These are phyloP conservation scores for Rhizodiscina lignyota DNA, from an alignment of 495 filamentous ascomycete species.

Conservation along the genomic window DNA sequence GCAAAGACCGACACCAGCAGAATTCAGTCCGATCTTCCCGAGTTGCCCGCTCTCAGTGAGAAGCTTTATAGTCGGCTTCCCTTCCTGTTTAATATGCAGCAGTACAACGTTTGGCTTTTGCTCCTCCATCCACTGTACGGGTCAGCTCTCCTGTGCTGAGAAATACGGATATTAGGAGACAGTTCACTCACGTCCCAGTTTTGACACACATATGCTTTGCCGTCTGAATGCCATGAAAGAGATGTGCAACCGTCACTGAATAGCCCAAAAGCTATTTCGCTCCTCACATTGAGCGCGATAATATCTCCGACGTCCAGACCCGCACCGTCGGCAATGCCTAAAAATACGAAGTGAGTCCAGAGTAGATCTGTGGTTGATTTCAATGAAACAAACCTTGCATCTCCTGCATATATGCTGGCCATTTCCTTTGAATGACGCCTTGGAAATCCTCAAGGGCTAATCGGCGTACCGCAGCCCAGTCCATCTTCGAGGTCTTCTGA, in stretches of 20 bases:
- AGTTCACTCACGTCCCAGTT: too few species aligned
- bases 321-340: conserved; percentile 44
- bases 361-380: too few species aligned
- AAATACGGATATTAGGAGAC: too few species aligned
- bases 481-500: conserved; percentile 27
- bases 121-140: neutral
- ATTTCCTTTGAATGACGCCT: conserved; percentile 19
- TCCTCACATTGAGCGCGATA: conserved; percentile 48
- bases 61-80: neutral
- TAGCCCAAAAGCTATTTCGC: conserved; percentile 47
- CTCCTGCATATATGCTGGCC: conserved; percentile 32
- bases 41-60: neutral
- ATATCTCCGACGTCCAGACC: conserved; percentile 36
- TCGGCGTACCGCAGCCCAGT: conserved; percentile 31
- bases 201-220: conserved; percentile 34
- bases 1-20: conserved; percentile 41
- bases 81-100: neutral
- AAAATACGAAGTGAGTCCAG: too few species aligned
- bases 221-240: conserved; percentile 33
- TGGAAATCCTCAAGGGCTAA: conserved; percentile 31
- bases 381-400: too few species aligned
- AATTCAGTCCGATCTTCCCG: neutral
- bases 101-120: neutral
- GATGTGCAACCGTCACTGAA: conserved; percentile 49
- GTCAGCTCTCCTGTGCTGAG: too few species aligned